These are phyloP conservation scores for Cladobotryum protrusum DNA, from an alignment of 2,329 filamentous ascomycete species.

Conservation along the genomic window DNA sequence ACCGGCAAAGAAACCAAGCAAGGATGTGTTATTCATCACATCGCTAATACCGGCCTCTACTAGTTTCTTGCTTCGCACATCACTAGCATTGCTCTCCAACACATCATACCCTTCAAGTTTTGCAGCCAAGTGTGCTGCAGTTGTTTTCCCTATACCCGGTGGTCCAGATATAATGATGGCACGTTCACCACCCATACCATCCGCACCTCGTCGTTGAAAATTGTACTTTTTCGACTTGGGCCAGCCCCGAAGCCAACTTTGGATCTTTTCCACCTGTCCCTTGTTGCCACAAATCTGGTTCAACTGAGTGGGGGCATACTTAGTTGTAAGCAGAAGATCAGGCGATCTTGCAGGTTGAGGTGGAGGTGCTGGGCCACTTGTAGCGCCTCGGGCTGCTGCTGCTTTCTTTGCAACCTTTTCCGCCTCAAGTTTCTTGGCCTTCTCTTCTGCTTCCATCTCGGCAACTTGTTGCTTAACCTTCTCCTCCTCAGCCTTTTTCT, in stretches of 20 bases:
- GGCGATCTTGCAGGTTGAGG: conserved; percentile 43
- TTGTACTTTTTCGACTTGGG: conserved; percentile 68
- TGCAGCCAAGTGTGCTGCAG: conserved; percentile 87
- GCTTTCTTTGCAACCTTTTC: conserved; percentile 43
- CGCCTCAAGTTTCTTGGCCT: conserved; percentile 47
- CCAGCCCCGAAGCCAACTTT: conserved; percentile 81
- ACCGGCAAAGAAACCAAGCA: conserved; percentile 83
- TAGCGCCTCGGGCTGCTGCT: conserved; percentile 24
- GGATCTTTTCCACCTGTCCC: conserved; percentile 78
- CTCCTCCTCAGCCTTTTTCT: conserved; percentile 76
- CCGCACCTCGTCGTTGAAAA: conserved; percentile 76
- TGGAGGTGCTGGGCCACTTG: conserved; percentile 19
- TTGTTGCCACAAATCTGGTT: conserved; percentile 96
- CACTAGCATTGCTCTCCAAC: conserved; percentile 91
- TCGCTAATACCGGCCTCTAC: conserved; percentile 85
- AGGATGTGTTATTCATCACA: conserved; percentile 86
- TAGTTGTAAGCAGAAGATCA: conserved; percentile 81
- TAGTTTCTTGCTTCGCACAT: conserved; percentile 91
- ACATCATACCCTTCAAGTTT: conserved; percentile 91
- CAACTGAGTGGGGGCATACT: conserved; percentile 82
- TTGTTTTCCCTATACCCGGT: conserved; percentile 96
- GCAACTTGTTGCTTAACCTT: conserved; percentile 74
- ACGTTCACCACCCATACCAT: conserved; percentile 75
- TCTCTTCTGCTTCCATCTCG: conserved; percentile 82
- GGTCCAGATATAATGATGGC: conserved; percentile 95